phyloP scores from a whole-genome alignment of 305 asterid species.

The Fraxinus baroniana region DNA sequence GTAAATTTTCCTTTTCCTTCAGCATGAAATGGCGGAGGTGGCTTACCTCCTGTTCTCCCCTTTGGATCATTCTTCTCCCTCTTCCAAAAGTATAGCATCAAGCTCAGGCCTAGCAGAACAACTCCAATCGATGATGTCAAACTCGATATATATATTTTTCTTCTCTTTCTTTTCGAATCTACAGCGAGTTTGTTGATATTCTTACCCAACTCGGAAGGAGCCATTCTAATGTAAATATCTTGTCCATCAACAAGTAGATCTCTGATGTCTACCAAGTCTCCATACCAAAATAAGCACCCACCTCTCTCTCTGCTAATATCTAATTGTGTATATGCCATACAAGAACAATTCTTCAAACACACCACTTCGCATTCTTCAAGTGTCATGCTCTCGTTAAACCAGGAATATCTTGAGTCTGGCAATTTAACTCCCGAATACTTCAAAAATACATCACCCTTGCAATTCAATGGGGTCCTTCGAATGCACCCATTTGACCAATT shows the following conservation, averaged over 20 bases:
- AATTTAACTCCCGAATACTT: conserved; percentile 33
- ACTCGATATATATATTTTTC: neutral
- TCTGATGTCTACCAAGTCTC: neutral
- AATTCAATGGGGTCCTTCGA: conserved; percentile 9
- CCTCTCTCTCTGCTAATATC: conserved; percentile 7
- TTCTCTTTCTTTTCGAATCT: conserved; percentile 3
- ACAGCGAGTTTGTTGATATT: neutral
- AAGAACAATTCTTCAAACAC: conserved; percentile 40
- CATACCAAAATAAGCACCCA: conserved; percentile 3
- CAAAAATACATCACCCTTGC: conserved; percentile 30
- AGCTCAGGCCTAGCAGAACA: neutral
- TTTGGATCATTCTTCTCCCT: neutral
- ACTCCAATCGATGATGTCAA: neutral
- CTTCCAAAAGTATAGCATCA: neutral
- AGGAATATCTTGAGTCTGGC: conserved; percentile 25
- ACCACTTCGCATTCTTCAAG: conserved; percentile 20
- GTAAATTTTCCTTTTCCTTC: too few species aligned
- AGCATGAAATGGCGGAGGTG: neutral
- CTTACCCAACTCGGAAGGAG: neutral
- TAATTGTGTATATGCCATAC: conserved; percentile 33
- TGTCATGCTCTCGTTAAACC: conserved; percentile 21
- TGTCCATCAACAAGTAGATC: neutral
- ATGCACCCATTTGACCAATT: neutral
- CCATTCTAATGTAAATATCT: neutral
- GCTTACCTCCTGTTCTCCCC: neutral